Base-by-base conservation (phyloP, 176 grass and related monocot genomes). In the Chrysopogon serrulatus region DNA sequence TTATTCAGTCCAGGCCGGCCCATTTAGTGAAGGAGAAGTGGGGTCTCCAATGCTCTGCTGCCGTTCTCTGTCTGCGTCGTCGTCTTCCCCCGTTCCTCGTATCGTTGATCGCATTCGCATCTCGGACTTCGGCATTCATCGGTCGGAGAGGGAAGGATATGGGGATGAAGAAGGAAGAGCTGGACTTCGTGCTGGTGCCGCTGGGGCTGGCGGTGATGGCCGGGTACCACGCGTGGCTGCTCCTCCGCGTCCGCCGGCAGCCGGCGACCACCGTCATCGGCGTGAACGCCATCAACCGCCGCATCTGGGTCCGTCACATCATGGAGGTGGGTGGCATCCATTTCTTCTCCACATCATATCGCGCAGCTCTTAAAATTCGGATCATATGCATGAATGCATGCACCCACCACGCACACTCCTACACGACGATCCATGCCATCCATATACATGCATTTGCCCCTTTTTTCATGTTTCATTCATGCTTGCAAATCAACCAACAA, bases 211-310 rank as follows among this genome's bases (percentile, higher is more conserved):
- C 64, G 9, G 31, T 85, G 32, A 89, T 89, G 82, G 49, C 39
- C 19, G 77, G 48, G 10, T 95, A 95, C 82, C 92, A 98, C 79
- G 31, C 70, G 6, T 95, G 95, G 95, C 91, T 95, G 7, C 76
- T 98, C 73, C 65, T 79, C 82, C 91, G 89, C 30, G 59, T 98
- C 68, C 77, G 54, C 13, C 60, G 73, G 12, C 88, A 73, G 4
- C 95, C 90, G 6, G 57, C 87, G 9, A 86, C 87, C 84, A 98
- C 95, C 31, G 82, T 93, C 78, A 88, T 98, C 82, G 92, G 92
- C 43, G 88, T 93, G 24, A 95, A 93, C 72, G 68, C 92, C 84
- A 98, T 93, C 76, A 98, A 98, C 75, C 95, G 95, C 79, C 92
- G 88, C 74, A 91, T 98, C 59, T 98, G 95, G 95, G 85, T 95